Base-by-base conservation (phyloP, 352 stramenopile genomes). In the Pythium insidiosum region DNA sequence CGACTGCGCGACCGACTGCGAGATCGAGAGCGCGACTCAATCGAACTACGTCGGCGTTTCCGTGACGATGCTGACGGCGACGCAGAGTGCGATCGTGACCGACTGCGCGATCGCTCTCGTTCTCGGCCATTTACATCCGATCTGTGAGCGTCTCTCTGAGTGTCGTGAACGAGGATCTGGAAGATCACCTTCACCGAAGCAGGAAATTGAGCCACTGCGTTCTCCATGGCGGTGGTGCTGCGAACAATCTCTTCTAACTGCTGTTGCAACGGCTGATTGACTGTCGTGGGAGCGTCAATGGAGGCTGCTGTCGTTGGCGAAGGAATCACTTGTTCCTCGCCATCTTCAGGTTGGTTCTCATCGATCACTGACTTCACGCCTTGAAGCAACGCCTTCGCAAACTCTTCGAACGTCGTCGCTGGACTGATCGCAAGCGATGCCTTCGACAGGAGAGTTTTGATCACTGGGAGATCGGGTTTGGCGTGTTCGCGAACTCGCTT, bases 261-360 rank as follows among this genome's bases (percentile, higher is more conserved):
- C 4, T 28, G 15, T 18, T 47, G 31, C 7, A 61, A 35, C 3
- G 46, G 30, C 18, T 20, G 19, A 24, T 56, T 41, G 46, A 19
- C 34, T 6, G 24, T 41, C 12, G 46, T 43, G 10, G 16, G n/a
- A n/a, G n/a, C n/a, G n/a, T n/a, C n/a, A n/a, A n/a, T n/a, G n/a
- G n/a, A n/a, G n/a, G n/a, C n/a, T n/a, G n/a, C n/a, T 26, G 10
- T 44, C 43, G 10, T 50, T 52, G 6, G 28, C 42, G 15, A 43
- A 30, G 5, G 23, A 18, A 15, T 58, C 24, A 39, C 18, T 13
- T 47, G 50, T 58, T 80, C 75, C 36, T 88, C 75, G 5, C 75
- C 73, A 51, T 88, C 71, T 45, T 88, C 73, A 16, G 65, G 59
- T 12, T 69, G 62, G 23, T 80, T 81, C 6, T 47, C 61, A 3